These are phyloP conservation scores for Ceratocystis ficicola DNA, from an alignment of 2,329 filamentous ascomycete species.

Conservation along the genomic window DNA sequence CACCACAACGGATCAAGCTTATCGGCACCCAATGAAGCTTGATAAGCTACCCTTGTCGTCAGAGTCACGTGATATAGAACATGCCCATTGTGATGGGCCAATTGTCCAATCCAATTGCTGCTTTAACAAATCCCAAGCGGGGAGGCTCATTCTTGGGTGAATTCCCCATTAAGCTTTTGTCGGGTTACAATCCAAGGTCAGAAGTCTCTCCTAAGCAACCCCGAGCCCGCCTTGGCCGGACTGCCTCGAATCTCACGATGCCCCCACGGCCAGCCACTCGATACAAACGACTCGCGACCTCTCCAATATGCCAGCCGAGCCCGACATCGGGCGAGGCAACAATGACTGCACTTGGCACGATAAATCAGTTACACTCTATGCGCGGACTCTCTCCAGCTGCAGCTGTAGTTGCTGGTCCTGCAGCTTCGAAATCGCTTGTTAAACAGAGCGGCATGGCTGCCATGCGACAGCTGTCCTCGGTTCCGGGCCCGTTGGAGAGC, in stretches of 20 bases:
- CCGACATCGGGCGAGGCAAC: background rate
- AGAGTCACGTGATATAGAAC: background rate
- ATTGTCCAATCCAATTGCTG: background rate
- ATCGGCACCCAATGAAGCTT: background rate
- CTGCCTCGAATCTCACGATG: slow-evolving; percentile 2
- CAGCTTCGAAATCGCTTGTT: background rate
- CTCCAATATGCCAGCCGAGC: background rate
- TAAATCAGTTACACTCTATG: slow-evolving; percentile 1
- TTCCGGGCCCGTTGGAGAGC: slow-evolving; percentile 44
- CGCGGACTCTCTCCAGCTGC: background rate
- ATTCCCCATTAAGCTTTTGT: slow-evolving; percentile 1
- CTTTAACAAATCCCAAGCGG: slow-evolving; percentile 3
- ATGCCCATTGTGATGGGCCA: background rate
- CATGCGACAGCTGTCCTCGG: slow-evolving; percentile 31
- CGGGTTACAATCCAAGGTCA: slow-evolving; percentile 1
- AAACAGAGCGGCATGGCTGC: background rate
- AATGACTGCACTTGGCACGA: background rate
- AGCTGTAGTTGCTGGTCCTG: background rate
- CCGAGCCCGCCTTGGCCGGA: background rate
- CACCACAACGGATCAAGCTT: background rate
- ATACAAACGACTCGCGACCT: background rate
- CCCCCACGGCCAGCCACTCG: slow-evolving; percentile 14
- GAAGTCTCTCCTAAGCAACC: background rate
- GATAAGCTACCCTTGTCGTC: background rate
- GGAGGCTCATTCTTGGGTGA: background rate